Evolutionary conservation across 2,329 filamentous ascomycete species (phyloP), one percentile per base, ranked within the genome.

Genomic region (Aspergillus nomiae): DNA sequence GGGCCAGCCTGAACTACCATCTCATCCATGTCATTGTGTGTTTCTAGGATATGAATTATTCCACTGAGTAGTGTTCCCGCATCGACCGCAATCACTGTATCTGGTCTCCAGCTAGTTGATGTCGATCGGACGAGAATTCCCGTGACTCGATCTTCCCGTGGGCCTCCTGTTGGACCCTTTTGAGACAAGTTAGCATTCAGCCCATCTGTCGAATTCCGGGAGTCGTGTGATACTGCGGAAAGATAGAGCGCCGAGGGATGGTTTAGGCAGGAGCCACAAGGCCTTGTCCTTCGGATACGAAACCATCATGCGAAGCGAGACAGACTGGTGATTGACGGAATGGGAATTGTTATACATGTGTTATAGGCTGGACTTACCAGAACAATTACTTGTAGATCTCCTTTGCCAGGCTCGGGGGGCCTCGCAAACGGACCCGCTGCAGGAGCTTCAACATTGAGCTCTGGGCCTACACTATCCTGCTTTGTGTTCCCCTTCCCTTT

Each of bases 11-110:
- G 24, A 28, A 55, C 32, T 3, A 57, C 70, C 59, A 81, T 70
- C 5, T 73, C 45, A 11, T 68, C 70, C 56, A 74, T 70, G 26
- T 71, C 71, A 58, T 72, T 69, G 38, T 74, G 71, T 45, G 66
- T 65, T 65, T 92, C 85, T 30, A 99, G 83, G 55, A 96, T 91
- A 55, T 87, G 85, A n/a, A 88, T 87, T 61, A 99, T 97, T 60
- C 92, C 89, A 32, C 92, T 89, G 46, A 99, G 86, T 76, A 97
- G 91, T 36, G 94, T 92, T 55, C 95, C 95, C 11, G 93, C 94
- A 81, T 99, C 95, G 58, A 99, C 90, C n/a, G 94, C 93, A 32
- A 98, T 83, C 46, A 97, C 78, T 0, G 93, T 97, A 51, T 91
- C 90, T 70, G 89, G 90, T 56, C 85, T 83, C 95, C 95, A 99